These are phyloP conservation scores for Hericium erinaceus DNA, from an alignment of 768 basidiomycete species.

Conservation along the genomic window DNA sequence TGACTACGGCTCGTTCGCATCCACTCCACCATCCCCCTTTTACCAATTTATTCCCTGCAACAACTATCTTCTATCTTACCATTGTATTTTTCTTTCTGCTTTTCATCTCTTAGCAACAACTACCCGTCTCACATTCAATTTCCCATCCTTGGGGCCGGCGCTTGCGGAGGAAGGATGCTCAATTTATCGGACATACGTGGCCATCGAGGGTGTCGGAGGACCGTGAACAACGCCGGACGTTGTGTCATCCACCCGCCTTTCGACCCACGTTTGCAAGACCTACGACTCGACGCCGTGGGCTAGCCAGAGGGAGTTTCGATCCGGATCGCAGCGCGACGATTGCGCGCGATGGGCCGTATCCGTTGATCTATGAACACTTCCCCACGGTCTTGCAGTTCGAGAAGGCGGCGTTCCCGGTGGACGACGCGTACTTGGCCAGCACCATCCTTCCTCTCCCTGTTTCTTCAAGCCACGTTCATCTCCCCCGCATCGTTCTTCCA, in stretches of 20 bases:
- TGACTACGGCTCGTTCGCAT: slow-evolving; percentile 18
- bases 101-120: slow-evolving; percentile 26
- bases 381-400: slow-evolving; percentile 15
- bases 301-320: slow-evolving; percentile 24
- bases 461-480: slow-evolving; percentile 7
- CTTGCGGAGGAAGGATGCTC: slow-evolving; percentile 9
- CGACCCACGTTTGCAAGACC: slow-evolving; percentile 20
- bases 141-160: not conserved
- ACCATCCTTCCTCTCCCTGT: slow-evolving; percentile 4
- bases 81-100: slow-evolving; percentile 20
- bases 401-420: slow-evolving; percentile 12
- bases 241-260: slow-evolving; percentile 12
- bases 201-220: slow-evolving; percentile 24
- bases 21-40: slow-evolving; percentile 8
- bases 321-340: slow-evolving; percentile 19
- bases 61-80: slow-evolving; percentile 7
- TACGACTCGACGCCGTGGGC: slow-evolving; percentile 31
- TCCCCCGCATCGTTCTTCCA: slow-evolving; percentile 4
- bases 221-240: slow-evolving; percentile 26
- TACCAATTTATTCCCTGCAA: too few relatives aligned
- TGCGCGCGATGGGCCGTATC: slow-evolving; percentile 15
- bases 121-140: slow-evolving; percentile 3
- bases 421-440: slow-evolving; percentile 6
- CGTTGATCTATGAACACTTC: slow-evolving; percentile 16
- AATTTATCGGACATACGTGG: slow-evolving; percentile 13